Evolutionary conservation across 805 yeast species (phyloP), one percentile per base, ranked within the genome.

Genomic region (Kodamaea sagamina): DNA sequence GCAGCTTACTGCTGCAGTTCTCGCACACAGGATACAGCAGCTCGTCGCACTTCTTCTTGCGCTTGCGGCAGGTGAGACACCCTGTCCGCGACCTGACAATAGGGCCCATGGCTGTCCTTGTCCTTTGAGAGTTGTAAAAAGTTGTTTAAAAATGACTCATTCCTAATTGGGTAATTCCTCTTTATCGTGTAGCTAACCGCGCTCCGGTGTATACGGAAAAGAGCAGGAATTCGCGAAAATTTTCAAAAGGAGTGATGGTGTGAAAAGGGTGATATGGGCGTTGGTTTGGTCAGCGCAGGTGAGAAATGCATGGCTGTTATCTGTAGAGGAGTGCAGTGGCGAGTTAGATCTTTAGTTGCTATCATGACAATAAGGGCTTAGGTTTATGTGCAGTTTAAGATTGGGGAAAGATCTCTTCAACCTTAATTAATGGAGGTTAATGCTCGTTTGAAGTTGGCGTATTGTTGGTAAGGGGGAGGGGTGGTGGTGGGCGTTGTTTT

Each of bases 61-160:
- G 65, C 55, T 79, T 76, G 25, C 89, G 71, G 58, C 90, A 84
- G 1, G 90, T 84, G 43, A 82, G 61, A 36, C 69, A 64, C 5
- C 69, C 69, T 5, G 63, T 59, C 27, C 67, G 49, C 6, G 63
- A 55, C 36, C 67, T 39, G 9, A 43, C 50, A 8, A 58, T 50
- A 44, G 43, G 53, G 12, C 26, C 38, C 45, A 35, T 46, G 32
- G 34, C 43, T 32, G 34, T 29, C 19, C 17, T 29, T 16, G 29
- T 15, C 26, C n/a, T 29, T 29, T 29, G 11, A 21, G 24, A 21
- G 24, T 21, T 21, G 24, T 21, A 6, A 21, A 21, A 29, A 29
- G 22, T 31, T 36, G 29, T 48, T 41, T 37, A 43, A 55, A 49
- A 40, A 47, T 49, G 54, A 51, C 47, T 50, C 53, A 53, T 50